phyloP scores from a whole-genome alignment of 768 basidiomycete genomes.

The Imleria badia region DNA sequence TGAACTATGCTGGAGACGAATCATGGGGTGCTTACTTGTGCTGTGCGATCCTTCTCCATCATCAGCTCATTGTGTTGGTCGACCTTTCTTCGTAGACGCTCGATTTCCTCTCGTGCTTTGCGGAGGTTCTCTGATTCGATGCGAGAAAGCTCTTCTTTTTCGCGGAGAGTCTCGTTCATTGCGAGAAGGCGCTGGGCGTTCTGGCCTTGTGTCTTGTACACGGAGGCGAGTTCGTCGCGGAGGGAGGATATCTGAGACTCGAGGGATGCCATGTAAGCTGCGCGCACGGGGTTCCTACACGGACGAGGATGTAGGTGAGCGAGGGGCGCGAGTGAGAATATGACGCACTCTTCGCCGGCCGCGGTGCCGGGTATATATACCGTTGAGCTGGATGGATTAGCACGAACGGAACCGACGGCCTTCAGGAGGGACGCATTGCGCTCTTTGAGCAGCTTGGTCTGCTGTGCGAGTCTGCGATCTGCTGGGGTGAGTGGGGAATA shows the following conservation, averaged over 20 bases:
- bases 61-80: constrained; percentile 83
- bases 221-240: constrained; percentile 87
- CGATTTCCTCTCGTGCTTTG: constrained; percentile 74
- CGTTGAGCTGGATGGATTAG: constrained; percentile 60
- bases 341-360: constrained; percentile 67
- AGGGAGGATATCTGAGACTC: constrained; percentile 92
- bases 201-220: constrained; percentile 96
- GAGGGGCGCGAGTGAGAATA: background rate
- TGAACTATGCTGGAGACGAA: background rate
- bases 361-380: constrained; percentile 55
- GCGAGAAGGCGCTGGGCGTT: constrained; percentile 90
- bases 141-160: constrained; percentile 86
- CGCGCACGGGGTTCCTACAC: constrained; percentile 75
- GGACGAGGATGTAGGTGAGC: background rate
- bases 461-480: constrained; percentile 92
- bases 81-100: constrained; percentile 68
- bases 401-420: constrained; percentile 73
- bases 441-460: constrained; percentile 88
- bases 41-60: constrained; percentile 84
- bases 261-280: constrained; percentile 87
- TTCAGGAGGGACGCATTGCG: constrained; percentile 86
- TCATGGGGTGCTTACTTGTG: constrained; percentile 59
- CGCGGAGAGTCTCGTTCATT: constrained; percentile 93
- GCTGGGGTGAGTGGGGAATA: constrained; percentile 19
- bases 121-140: constrained; percentile 79